These are phyloP conservation scores for Clathrospora elynae DNA, from an alignment of 2,329 filamentous ascomycete genomes.

Conservation along the genomic window DNA sequence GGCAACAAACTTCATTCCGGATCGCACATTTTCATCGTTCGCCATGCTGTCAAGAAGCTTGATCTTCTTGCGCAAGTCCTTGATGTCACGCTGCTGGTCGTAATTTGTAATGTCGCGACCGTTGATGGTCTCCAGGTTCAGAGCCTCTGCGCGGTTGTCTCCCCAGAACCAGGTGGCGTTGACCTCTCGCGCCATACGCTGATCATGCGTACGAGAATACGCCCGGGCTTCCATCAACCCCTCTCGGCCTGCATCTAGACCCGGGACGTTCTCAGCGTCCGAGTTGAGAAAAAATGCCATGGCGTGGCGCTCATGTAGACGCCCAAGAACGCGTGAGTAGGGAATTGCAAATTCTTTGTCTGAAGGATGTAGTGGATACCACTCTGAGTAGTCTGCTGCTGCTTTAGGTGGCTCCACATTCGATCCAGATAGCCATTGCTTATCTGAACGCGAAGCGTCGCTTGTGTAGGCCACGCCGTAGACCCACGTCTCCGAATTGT, in stretches of 20 bases:
- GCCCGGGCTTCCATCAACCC: constrained; percentile 54
- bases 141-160: constrained; percentile 60
- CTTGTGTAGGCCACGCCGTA: constrained; percentile 57
- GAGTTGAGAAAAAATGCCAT: constrained; percentile 54
- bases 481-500: constrained; percentile 55
- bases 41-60: constrained; percentile 50
- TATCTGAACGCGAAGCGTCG: constrained; percentile 41
- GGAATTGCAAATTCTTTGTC: constrained; percentile 53
- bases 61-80: constrained; percentile 55
- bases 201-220: constrained; percentile 55
- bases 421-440: constrained; percentile 26
- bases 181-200: constrained; percentile 49
- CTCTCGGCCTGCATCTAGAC: constrained; percentile 53
- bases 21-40: not conserved
- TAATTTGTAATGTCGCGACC: constrained; percentile 57
- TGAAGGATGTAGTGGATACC: constrained; percentile 57
- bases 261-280: constrained; percentile 6
- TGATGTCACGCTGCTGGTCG: constrained; percentile 53
- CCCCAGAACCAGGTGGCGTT: constrained; percentile 62
- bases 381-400: constrained; percentile 53
- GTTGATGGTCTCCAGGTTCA: constrained; percentile 62
- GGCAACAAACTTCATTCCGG: constrained; percentile 1
- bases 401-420: constrained; percentile 22
- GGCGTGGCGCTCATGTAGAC: constrained; percentile 59
- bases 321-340: constrained; percentile 59